Base-by-base conservation (phyloP, 2,329 filamentous ascomycete genomes). In the Hypoxylon sp. region DNA sequence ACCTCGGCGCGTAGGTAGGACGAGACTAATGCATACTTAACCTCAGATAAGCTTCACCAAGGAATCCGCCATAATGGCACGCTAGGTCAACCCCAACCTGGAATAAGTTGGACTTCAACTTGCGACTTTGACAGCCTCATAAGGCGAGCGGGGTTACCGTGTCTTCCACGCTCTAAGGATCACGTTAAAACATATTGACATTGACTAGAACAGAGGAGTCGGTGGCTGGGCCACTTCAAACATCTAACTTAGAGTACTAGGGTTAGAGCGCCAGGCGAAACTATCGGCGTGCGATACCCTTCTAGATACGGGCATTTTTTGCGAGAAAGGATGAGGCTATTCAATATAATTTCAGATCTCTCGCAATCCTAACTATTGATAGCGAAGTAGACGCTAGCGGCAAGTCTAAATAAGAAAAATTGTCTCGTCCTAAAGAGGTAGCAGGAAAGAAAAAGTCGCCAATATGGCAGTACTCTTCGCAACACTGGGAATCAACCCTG, bases 31-130 rank as follows among this genome's bases (percentile, higher is more conserved):
- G 56, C 63, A 68, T 47, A 42, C 52, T 50, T 58, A 54, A 63
- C 57, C 55, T 50, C 48, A 63, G 55, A 72, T 69, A 70, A 71
- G 70, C 63, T 68, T 69, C 57, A 50, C 39, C 47, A 37, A 65
- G 35, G 24, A 44, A 68, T 61, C 61, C 58, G 54, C 48, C 61
- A 22, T 50, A 53, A 24, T 42, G 61, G 62, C 48, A 61, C 62
- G 50, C 62, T 63, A 63, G 24, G 13, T 57, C 31, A 52, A 60
- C 46, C 54, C 52, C 13, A 37, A 39, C 17, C 54, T 54, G 24
- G 46, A 57, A 31, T 39, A 44, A 42, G 56, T 44, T 22, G 11
- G 39, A 31, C 6, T 53, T 52, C 29, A 17, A 61, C 31, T 56
- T 60, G 44, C 52, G 31, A 66, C 55, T 61, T 44, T 35, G 24